A percentile compares a stretch with the other conserved stretches of the same genome.
Evolutionary conservation across 441 rosid genomes (phyloP).

Genomic region (Corymbia citriodora): DNA sequence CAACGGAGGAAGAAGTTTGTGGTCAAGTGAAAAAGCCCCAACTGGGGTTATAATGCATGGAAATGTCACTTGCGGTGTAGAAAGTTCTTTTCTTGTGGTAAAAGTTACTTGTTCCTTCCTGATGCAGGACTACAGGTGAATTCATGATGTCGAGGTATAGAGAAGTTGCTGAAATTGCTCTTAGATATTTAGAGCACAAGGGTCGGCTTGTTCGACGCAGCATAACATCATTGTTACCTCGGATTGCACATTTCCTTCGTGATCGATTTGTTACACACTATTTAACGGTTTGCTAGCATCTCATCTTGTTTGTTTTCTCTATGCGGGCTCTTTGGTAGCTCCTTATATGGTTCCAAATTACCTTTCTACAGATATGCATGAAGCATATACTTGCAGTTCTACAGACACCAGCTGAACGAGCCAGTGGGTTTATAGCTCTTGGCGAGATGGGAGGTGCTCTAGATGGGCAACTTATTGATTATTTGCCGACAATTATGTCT

Average conservation of each 20-base stretch:
- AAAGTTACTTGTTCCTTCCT: neutral
- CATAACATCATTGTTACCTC: slow-evolving; percentile 97
- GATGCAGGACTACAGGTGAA: slow-evolving; percentile 97
- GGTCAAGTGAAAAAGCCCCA: neutral
- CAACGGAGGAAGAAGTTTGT: neutral
- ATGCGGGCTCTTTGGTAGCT: neutral
- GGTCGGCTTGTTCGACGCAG: slow-evolving; percentile 99
- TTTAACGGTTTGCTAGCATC: slow-evolving; percentile 56
- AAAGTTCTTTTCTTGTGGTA: neutral
- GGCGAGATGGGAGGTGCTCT: slow-evolving; percentile 99
- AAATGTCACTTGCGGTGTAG: neutral
- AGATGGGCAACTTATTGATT: slow-evolving; percentile 91
- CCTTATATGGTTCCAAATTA: slow-evolving; percentile 5
- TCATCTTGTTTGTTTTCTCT: slow-evolving; percentile 9
- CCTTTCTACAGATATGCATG: slow-evolving; percentile 88
- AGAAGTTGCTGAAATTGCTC: slow-evolving; percentile 98
- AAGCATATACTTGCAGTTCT: slow-evolving; percentile 90
- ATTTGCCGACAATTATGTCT: slow-evolving; percentile 97
- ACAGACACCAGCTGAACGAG: slow-evolving; percentile 90
- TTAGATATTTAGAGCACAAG: slow-evolving; percentile 89
- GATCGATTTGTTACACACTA: slow-evolving; percentile 98
- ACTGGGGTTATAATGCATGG: neutral
- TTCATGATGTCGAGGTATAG: slow-evolving; percentile 99
- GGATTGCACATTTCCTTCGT: slow-evolving; percentile 98
- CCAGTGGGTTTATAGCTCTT: slow-evolving; percentile 97